Evolutionary conservation across 257 asterid species (phyloP).

Genomic region (Salvia hispanica): DNA sequence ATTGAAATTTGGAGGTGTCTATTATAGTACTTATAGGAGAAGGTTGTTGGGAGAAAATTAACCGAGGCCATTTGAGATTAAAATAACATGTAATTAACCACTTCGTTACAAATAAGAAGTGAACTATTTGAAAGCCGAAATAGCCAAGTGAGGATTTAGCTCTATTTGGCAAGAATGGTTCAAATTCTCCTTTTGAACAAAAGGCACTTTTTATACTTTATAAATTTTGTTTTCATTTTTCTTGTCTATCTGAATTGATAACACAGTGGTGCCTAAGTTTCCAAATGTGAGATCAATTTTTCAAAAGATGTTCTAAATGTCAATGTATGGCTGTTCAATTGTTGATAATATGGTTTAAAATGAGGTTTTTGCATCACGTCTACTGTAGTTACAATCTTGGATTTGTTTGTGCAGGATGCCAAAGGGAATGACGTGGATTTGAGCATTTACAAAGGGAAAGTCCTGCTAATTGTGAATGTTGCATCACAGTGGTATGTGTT

Average conservation of each 20-base stretch:
- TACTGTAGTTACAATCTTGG: background rate
- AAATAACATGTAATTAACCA: background rate
- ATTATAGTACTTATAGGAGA: too few species aligned
- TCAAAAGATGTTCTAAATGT: background rate
- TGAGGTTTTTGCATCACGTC: background rate
- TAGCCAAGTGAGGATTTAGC: background rate
- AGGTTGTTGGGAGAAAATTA: background rate
- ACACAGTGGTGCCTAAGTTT: background rate
- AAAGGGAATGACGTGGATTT: slow-evolving; percentile 47
- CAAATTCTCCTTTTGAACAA: background rate
- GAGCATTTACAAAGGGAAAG: slow-evolving; percentile 62
- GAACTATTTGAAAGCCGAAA: too few species aligned
- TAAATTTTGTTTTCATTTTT: background rate
- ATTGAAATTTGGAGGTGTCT: too few species aligned
- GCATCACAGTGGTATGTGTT: slow-evolving; percentile 69
- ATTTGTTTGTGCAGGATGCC: slow-evolving; percentile 49
- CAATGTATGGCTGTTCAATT: background rate
- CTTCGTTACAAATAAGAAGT: background rate
- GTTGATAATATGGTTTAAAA: background rate
- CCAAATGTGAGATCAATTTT: background rate
- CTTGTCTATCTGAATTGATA: background rate
- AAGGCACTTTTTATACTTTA: too few species aligned
- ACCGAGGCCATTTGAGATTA: background rate
- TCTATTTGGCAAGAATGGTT: background rate
- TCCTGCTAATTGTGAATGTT: slow-evolving; percentile 64